Evolutionary conservation across 805 yeast genomes (phyloP), one percentile per base, ranked within the genome.

Genomic region (Candida tammaniensis): DNA sequence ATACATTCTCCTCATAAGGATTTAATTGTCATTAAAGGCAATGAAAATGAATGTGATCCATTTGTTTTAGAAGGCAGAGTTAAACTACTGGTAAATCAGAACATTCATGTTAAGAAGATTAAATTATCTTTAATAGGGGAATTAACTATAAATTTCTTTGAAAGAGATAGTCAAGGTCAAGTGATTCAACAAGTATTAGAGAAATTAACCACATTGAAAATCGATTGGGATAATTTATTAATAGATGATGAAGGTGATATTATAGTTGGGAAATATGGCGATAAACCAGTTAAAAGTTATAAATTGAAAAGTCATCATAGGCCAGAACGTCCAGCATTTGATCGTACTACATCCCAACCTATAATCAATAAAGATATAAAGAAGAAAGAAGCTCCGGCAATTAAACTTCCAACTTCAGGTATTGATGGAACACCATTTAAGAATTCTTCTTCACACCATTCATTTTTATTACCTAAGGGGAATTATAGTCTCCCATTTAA

Each of bases 401-500:
- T 62, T 14, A 42, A 48, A 27, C 36, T 61, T 11, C 68, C 71
- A 1, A 35, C 49, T 15, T 49, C 61, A 36, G 72, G 72, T 1
- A 39, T 60, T 8, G 72, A 67, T 42, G 73, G 72, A 7, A 68
- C 72, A 9, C 72, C 72, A 4, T 72, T 71, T 33, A 58, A 59
- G n/a, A 44, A 43, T 18, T 46, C 51, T 2, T 35, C 57, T 4
- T 40, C 48, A 6, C 43, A 45, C 30, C 59, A 57, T 42, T 61
- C 68, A 11, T 75, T 60, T 43, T 51, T 61, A 10, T 52, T 75
- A 18, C 78, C 77, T 2, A 56, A 66, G 36, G 80, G 80, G 1
- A 75, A 75, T 47, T 74, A 74, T 44, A 63, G 68, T 27, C 51
- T 75, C 32, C 80, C 80, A 0, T 75, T 75, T 43, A 49, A 42